Percentiles rank a stretch among this genome's conserved stretches.
phyloP scores from a whole-genome alignment of 2,329 filamentous ascomycete species.

The Botryotinia narcissicola region DNA sequence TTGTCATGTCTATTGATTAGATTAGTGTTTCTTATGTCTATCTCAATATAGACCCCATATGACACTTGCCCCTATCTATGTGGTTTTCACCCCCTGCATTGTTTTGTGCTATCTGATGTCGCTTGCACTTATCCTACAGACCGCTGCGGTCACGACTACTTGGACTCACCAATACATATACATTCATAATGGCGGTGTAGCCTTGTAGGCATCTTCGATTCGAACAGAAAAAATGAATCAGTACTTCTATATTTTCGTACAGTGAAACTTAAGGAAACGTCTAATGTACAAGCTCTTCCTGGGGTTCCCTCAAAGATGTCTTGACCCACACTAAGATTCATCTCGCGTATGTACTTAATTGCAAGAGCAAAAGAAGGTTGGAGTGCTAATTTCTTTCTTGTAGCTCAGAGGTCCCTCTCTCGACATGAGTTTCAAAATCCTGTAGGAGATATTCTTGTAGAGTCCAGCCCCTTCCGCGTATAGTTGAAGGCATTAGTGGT shows the following conservation, averaged over 20 bases:
- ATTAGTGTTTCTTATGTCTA: not conserved
- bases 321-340: not conserved
- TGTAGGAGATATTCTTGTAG: not conserved
- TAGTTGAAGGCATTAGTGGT: not conserved
- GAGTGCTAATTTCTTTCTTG: not conserved
- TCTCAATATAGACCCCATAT: not conserved
- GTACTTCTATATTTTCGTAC: not conserved
- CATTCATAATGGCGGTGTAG: not conserved
- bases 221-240: not conserved
- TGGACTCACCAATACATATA: not conserved
- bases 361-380: not conserved
- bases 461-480: not conserved
- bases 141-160: not conserved
- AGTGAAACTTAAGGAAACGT: not conserved
- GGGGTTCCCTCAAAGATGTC: not conserved
- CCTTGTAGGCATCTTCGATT: not conserved
- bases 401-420: not conserved
- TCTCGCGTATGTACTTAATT: not conserved
- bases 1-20: not conserved
- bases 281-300: not conserved
- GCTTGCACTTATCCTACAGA: not conserved
- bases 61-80: not conserved
- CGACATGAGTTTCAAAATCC: not conserved
- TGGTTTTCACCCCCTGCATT: not conserved
- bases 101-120: not conserved